These are phyloP conservation scores for Ganoderma multipileum DNA, from an alignment of 1,284 basidiomycete species.

Conservation along the genomic window DNA sequence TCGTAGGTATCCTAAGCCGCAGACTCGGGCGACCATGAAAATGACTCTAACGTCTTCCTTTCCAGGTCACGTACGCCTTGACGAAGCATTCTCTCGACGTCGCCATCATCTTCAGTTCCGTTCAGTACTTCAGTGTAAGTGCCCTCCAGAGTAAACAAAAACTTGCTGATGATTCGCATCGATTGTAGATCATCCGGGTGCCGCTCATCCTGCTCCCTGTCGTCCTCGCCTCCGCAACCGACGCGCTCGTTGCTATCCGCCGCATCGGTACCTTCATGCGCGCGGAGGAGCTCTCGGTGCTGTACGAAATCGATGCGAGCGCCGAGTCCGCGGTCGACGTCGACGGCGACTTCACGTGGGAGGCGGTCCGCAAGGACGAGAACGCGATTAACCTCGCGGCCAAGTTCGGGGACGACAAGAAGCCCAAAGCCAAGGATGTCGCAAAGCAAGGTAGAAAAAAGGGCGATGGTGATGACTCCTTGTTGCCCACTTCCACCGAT, in stretches of 20 bases:
- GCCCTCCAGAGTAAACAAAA: not conserved
- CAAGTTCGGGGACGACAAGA: constrained; percentile 8
- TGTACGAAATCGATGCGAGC: constrained; percentile 54
- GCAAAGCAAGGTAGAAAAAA: constrained; percentile 24
- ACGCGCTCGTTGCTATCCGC: constrained; percentile 67
- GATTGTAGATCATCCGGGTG: constrained; percentile 56
- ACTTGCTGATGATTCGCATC: not conserved
- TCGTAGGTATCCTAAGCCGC: constrained; percentile 49
- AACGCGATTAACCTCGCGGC: constrained; percentile 30
- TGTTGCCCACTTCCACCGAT: constrained; percentile 32
- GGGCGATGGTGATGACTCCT: constrained; percentile 5
- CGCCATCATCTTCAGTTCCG: constrained; percentile 75
- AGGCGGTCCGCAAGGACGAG: constrained; percentile 49
- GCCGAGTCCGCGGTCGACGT: constrained; percentile 58
- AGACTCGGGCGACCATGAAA: not conserved
- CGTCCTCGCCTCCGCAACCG: constrained; percentile 56
- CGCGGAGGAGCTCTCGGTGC: constrained; percentile 68
- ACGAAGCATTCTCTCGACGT: constrained; percentile 71
- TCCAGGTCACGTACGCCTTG: constrained; percentile 72
- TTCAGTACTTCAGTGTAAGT: constrained; percentile 78
- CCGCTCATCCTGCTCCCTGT: constrained; percentile 62
- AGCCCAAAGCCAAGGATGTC: constrained; percentile 21
- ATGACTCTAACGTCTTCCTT: not conserved
- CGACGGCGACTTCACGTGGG: constrained; percentile 77
- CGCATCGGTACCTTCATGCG: constrained; percentile 67